phyloP scores from a whole-genome alignment of 345 rosid genomes.

The Brassica nigra region DNA sequence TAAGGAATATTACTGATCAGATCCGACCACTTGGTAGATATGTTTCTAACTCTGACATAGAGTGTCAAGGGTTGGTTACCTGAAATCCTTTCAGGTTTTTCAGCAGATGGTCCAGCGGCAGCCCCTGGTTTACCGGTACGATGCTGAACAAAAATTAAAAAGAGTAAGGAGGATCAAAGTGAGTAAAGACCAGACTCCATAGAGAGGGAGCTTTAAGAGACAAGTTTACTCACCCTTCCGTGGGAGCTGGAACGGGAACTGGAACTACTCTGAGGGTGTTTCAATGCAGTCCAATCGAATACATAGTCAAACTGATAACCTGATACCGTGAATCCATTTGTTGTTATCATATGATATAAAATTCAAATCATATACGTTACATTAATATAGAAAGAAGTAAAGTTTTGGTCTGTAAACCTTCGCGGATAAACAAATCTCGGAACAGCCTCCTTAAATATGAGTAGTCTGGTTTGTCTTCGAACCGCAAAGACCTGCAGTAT shows the following conservation, averaged over 20 bases:
- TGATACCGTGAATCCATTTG: conserved; percentile 24
- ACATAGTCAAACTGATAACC: conserved; percentile 86
- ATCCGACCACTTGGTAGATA: not conserved
- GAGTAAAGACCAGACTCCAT: not conserved
- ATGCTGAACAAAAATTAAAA: conserved; percentile 41
- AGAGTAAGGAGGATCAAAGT: conserved; percentile 9
- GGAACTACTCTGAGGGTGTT: conserved; percentile 74
- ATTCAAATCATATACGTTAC: not conserved
- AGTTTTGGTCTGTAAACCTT: conserved; percentile 51
- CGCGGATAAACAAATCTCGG: conserved; percentile 71
- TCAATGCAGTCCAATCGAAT: conserved; percentile 84
- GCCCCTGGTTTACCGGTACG: conserved; percentile 52
- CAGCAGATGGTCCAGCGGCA: conserved; percentile 57
- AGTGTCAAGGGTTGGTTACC: conserved; percentile 26
- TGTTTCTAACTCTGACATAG: not conserved
- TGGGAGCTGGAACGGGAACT: conserved; percentile 71
- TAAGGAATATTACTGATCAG: not conserved
- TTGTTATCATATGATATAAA: conserved; percentile 11
- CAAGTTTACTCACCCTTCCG: conserved; percentile 54
- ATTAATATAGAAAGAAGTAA: not conserved
- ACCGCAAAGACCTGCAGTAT: conserved; percentile 80
- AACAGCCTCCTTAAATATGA: conserved; percentile 79
- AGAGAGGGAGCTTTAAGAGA: not conserved
- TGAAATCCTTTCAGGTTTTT: conserved; percentile 66
- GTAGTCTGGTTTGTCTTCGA: conserved; percentile 89